Conservation (phyloP, 2,329 filamentous ascomycete species). For the Cladophialophora immunda region DNA sequence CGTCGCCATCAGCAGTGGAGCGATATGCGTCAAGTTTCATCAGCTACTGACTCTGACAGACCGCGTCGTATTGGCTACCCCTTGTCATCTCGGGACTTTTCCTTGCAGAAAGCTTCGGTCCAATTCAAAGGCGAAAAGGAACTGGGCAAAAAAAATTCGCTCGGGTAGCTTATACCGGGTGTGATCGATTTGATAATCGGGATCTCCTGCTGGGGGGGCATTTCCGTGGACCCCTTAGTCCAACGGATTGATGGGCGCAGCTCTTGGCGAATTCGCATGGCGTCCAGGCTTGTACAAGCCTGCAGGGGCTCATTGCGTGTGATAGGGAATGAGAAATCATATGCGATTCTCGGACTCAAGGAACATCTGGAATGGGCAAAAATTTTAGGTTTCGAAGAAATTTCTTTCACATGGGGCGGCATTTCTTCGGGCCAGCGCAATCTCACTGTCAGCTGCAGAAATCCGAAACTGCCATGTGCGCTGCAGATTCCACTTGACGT, state of each 20-base stretch:
- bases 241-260: background rate
- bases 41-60: background rate
- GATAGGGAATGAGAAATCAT: conserved; percentile 14
- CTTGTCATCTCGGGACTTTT: background rate
- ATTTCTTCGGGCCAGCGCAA: conserved; percentile 11
- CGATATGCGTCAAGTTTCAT: background rate
- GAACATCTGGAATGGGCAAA: background rate
- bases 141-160: conserved; percentile 6
- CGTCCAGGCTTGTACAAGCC: background rate
- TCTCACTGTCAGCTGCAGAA: conserved; percentile 4
- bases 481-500: conserved; percentile 7
- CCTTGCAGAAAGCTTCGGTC: background rate
- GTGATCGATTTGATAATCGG: background rate
- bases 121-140: background rate
- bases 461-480: conserved; percentile 1
- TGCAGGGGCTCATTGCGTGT: background rate
- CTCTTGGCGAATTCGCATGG: background rate
- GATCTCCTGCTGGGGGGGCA: background rate
- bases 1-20: background rate
- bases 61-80: background rate
- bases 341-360: background rate
- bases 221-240: background rate
- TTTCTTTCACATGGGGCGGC: conserved; percentile 15
- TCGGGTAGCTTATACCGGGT: background rate
- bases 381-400: conserved; percentile 3